These are phyloP conservation scores for Asterophora parasitica DNA, from an alignment of 768 basidiomycete genomes.

Conservation along the genomic window DNA sequence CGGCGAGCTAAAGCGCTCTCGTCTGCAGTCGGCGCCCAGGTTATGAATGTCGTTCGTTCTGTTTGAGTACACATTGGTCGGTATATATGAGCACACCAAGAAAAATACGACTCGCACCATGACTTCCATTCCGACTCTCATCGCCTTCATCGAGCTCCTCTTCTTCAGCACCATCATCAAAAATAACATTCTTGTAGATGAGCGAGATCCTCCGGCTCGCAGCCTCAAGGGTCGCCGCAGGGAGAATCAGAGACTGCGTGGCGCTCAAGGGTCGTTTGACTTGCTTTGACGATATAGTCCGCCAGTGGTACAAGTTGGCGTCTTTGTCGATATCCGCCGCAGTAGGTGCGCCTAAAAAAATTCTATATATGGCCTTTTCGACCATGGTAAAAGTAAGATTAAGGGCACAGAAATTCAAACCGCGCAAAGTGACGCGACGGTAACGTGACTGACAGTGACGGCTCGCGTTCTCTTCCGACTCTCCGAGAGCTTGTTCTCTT, in stretches of 20 bases:
- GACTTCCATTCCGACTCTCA: conserved; percentile 16
- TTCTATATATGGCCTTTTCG: conserved; percentile 32
- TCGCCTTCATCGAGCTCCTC: conserved; percentile 19
- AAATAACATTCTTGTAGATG: conserved; percentile 71
- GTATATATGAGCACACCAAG: not conserved
- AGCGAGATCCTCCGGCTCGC: conserved; percentile 66
- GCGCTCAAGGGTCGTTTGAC: not conserved
- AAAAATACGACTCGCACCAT: not conserved
- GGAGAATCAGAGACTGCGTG: conserved; percentile 33
- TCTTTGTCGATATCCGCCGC: conserved; percentile 30
- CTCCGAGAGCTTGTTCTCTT: too few relatives aligned
- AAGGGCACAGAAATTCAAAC: too few relatives aligned
- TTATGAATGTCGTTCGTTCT: conserved; percentile 49
- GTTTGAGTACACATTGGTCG: conserved; percentile 3
- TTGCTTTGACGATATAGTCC: conserved; percentile 32
- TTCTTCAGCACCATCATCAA: conserved; percentile 41
- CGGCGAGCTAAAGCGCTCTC: conserved; percentile 10
- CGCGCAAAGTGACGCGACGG: too few relatives aligned
- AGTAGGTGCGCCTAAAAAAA: conserved; percentile 53
- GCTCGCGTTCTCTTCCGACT: too few relatives aligned
- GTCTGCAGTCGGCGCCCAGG: conserved; percentile 51
- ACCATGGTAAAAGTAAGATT: not conserved
- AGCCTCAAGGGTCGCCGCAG: conserved; percentile 54
- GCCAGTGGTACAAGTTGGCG: conserved; percentile 39
- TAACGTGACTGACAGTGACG: too few relatives aligned